These are phyloP conservation scores for Golubevia sp. DNA, from an alignment of 1,284 basidiomycete genomes.

Conservation along the genomic window DNA sequence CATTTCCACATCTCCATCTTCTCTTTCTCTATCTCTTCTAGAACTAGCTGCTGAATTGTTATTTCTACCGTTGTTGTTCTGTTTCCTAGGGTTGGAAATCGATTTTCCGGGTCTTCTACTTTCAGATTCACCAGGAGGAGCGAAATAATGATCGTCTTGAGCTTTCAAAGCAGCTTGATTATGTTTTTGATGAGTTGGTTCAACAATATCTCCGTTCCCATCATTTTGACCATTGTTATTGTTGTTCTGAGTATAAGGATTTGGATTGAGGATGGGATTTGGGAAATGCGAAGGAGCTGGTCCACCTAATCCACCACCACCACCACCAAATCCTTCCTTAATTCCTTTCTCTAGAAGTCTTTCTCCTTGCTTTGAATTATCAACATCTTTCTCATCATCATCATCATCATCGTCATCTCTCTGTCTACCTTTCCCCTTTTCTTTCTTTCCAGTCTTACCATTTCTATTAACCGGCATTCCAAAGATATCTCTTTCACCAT, in stretches of 20 bases:
- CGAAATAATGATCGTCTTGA: conserved; percentile 8
- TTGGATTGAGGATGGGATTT: neutral
- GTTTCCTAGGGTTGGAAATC: neutral
- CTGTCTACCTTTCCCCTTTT: neutral
- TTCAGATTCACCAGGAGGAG: conserved; percentile 6
- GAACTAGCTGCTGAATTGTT: neutral
- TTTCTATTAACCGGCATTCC: neutral
- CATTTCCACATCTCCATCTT: neutral
- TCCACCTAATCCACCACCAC: neutral
- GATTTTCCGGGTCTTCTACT: neutral
- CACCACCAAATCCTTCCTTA: neutral
- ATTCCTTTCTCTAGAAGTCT: neutral
- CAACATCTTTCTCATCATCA: neutral
- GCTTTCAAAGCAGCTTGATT: neutral
- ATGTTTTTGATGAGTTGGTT: conserved; percentile 12
- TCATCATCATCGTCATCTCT: neutral
- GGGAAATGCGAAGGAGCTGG: neutral
- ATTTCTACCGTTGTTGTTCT: neutral
- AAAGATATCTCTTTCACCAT: neutral
- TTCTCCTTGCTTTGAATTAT: neutral
- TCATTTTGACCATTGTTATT: conserved; percentile 1
- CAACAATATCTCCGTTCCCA: neutral
- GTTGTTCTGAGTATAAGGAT: no score
- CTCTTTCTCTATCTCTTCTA: neutral
- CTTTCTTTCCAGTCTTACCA: no score